Evolutionary conservation across 2,329 filamentous ascomycete species (phyloP).

Genomic region (Bisporella sp.): DNA sequence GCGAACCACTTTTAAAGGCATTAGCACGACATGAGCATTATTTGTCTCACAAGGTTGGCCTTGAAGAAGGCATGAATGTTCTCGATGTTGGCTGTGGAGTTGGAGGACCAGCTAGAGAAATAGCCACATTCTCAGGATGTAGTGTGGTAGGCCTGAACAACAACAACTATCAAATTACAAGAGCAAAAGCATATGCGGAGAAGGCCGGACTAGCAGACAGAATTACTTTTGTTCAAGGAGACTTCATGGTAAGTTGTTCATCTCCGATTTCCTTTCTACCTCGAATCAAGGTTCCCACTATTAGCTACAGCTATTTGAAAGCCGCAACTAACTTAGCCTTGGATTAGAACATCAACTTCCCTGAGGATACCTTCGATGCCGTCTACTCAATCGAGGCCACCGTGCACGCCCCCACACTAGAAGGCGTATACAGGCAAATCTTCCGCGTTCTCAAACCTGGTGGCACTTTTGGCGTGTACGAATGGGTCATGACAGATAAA

Average conservation of each 20-base stretch:
- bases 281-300: too few relatives aligned
- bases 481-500: slow-evolving; percentile 97
- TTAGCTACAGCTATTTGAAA: too few relatives aligned
- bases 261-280: slow-evolving; percentile 2
- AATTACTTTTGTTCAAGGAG: slow-evolving; percentile 84
- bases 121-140: slow-evolving; percentile 89
- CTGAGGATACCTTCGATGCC: slow-evolving; percentile 84
- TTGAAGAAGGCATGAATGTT: slow-evolving; percentile 82
- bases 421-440: slow-evolving; percentile 91
- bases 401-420: slow-evolving; percentile 83
- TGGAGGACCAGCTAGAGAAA: slow-evolving; percentile 89
- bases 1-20: slow-evolving; percentile 83
- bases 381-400: slow-evolving; percentile 98
- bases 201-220: slow-evolving; percentile 79
- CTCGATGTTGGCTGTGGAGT: slow-evolving; percentile 97
- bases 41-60: slow-evolving; percentile 81
- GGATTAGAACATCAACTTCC: slow-evolving; percentile 82
- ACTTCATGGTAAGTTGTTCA: slow-evolving; percentile 67
- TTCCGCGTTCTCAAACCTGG: slow-evolving; percentile 94
- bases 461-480: slow-evolving; percentile 93
- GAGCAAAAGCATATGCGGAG: slow-evolving; percentile 77
- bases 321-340: neutral
- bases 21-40: slow-evolving; percentile 98
- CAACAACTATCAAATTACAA: slow-evolving; percentile 98
- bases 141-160: slow-evolving; percentile 94